phyloP scores from a whole-genome alignment of 2,329 filamentous ascomycete species.

The Aspergillus carbonarius region DNA sequence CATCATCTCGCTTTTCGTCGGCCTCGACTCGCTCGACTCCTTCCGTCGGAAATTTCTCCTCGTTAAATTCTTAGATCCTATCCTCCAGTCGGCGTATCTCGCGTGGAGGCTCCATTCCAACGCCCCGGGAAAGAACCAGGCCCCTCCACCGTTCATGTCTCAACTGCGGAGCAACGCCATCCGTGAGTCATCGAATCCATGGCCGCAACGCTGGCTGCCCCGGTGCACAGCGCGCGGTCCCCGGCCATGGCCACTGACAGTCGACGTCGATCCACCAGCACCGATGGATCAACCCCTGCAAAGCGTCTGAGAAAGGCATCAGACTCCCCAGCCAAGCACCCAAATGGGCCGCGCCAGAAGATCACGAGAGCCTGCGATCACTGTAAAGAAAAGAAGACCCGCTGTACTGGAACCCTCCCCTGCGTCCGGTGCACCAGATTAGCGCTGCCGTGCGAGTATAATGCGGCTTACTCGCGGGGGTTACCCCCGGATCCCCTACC shows the following conservation, averaged over 20 bases:
- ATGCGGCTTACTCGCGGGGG: conserved; percentile 38
- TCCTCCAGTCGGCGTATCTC: neutral
- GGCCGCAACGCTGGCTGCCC: neutral
- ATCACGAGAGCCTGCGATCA: conserved; percentile 41
- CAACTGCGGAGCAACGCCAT: neutral
- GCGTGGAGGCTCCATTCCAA: neutral
- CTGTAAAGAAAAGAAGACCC: conserved; percentile 41
- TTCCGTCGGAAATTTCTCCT: neutral
- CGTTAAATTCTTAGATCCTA: neutral
- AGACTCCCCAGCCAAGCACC: conserved; percentile 19
- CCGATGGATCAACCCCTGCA: neutral
- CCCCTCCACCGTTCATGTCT: neutral
- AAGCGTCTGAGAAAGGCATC: conserved; percentile 34
- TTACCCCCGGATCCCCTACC: conserved; percentile 36
- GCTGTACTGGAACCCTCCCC: conserved; percentile 39
- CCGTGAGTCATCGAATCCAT: neutral
- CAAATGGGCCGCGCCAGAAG: conserved; percentile 31
- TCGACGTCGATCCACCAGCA: neutral
- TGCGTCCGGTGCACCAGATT: conserved; percentile 36
- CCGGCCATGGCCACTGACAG: no score
- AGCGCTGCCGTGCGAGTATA: conserved; percentile 36
- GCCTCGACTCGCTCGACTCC: neutral
- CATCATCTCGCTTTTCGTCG: neutral
- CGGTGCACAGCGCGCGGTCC: neutral
- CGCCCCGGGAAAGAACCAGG: neutral